A percentile compares a stretch with the other conserved stretches of the same genome.
Conservation (phyloP, 192 early-diverging fungal species). For the Coemansia sp. region DNA sequence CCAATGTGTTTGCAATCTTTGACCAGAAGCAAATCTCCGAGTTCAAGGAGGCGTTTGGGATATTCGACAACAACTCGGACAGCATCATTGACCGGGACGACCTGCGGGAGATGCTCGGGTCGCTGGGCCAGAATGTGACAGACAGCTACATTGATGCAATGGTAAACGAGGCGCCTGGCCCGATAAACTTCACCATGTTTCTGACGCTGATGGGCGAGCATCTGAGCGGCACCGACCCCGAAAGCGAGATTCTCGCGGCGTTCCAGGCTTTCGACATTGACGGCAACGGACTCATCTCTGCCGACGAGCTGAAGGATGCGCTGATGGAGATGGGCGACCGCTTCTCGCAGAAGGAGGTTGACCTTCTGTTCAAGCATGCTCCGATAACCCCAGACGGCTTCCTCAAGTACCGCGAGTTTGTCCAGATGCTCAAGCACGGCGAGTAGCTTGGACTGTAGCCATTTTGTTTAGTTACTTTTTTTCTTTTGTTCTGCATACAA, state of each 20-base stretch:
- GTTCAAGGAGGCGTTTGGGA: slow-evolving; percentile 95
- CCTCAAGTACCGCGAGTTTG: slow-evolving; percentile 93
- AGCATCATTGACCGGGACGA: slow-evolving; percentile 91
- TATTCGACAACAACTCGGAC: slow-evolving; percentile 93
- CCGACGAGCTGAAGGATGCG: slow-evolving; percentile 76
- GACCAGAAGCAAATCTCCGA: slow-evolving; percentile 93
- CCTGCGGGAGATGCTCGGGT: slow-evolving; percentile 84
- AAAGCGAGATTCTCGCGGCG: slow-evolving; percentile 85
- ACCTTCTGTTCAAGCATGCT: slow-evolving; percentile 90
- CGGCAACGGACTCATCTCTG: slow-evolving; percentile 77
- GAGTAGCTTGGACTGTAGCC: slow-evolving; percentile 16
- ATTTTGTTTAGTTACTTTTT: too few species aligned
- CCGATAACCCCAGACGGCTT: slow-evolving; percentile 71
- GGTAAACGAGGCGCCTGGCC: slow-evolving; percentile 82
- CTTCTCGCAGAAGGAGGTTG: slow-evolving; percentile 91
- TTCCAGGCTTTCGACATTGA: slow-evolving; percentile 92
- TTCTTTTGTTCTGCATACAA: too few species aligned
- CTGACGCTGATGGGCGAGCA: slow-evolving; percentile 95
- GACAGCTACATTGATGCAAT: slow-evolving; percentile 86
- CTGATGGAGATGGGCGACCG: slow-evolving; percentile 95
- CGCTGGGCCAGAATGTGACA: slow-evolving; percentile 67
- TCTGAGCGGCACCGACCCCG: slow-evolving; percentile 86
- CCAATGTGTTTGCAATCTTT: slow-evolving; percentile 98
- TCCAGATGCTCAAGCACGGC: slow-evolving; percentile 88
- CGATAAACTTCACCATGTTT: slow-evolving; percentile 99